Conservation (phyloP, 2,329 filamentous ascomycete genomes). For the Colletotrichum agaves region DNA sequence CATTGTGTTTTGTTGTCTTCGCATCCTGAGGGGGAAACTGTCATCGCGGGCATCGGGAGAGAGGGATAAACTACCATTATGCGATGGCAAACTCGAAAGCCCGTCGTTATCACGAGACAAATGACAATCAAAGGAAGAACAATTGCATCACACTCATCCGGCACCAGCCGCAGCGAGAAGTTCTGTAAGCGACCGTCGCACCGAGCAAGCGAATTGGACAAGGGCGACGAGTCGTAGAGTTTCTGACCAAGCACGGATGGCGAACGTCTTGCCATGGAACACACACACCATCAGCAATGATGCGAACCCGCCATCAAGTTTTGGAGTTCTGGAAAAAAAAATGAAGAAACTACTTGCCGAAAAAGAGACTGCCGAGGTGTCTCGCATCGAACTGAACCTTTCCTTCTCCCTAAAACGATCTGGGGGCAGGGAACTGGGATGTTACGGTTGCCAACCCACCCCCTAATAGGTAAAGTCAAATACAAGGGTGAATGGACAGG, state of each 20-base stretch:
- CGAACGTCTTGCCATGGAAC: not conserved
- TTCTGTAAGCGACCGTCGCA: not conserved
- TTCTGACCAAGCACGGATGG: slow-evolving; percentile 8
- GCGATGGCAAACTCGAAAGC: slow-evolving; percentile 7
- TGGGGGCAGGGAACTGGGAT: slow-evolving; percentile 9
- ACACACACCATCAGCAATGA: not conserved
- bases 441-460: not conserved
- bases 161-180: too few relatives aligned
- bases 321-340: not conserved
- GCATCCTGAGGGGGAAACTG: not conserved
- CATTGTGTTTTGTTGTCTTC: not conserved
- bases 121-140: not conserved
- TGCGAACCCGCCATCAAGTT: not conserved
- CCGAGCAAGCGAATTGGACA: not conserved
- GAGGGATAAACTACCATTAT: not conserved
- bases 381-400: not conserved
- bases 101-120: slow-evolving; percentile 15
- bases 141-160: not conserved
- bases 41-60: not conserved
- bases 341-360: not conserved
- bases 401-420: too few relatives aligned
- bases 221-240: not conserved
- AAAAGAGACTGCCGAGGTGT: not conserved
- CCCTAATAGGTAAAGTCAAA: slow-evolving; percentile 22
- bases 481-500: slow-evolving; percentile 15